A percentile compares a stretch with the other conserved stretches of the same genome.
These are phyloP conservation scores for Quercus glauca DNA, from an alignment of 306 rosid species.

Conservation along the genomic window DNA sequence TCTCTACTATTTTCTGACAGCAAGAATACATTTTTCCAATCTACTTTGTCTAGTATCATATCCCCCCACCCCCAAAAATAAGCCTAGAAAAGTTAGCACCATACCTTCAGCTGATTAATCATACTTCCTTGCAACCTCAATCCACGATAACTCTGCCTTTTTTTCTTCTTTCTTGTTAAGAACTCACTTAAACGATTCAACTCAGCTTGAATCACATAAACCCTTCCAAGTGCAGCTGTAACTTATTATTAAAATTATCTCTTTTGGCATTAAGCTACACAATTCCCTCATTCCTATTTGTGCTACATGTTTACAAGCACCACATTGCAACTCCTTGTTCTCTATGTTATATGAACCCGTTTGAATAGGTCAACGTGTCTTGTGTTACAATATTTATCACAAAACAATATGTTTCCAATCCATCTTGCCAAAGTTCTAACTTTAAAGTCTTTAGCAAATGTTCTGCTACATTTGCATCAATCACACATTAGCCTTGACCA, in stretches of 20 bases:
- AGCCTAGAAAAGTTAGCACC: too few relatives aligned
- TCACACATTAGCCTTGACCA: neutral
- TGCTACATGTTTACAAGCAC: neutral
- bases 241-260: neutral
- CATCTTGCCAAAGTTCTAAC: neutral
- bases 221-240: neutral
- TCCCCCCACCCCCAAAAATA: too few relatives aligned
- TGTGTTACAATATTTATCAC: neutral
- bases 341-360: neutral
- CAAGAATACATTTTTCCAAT: neutral
- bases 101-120: neutral
- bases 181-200: neutral
- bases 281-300: neutral
- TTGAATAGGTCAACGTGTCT: neutral
- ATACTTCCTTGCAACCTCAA: neutral
- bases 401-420: neutral
- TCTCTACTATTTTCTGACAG: neutral
- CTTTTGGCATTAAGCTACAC: too few relatives aligned
- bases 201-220: neutral
- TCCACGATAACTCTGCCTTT: neutral
- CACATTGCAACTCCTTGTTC: neutral
- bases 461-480: neutral
- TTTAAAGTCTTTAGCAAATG: neutral
- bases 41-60: neutral
- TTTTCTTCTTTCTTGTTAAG: neutral